phyloP scores from a whole-genome alignment of 2,329 filamentous ascomycete genomes.

The Coleophoma eucalyptorum region DNA sequence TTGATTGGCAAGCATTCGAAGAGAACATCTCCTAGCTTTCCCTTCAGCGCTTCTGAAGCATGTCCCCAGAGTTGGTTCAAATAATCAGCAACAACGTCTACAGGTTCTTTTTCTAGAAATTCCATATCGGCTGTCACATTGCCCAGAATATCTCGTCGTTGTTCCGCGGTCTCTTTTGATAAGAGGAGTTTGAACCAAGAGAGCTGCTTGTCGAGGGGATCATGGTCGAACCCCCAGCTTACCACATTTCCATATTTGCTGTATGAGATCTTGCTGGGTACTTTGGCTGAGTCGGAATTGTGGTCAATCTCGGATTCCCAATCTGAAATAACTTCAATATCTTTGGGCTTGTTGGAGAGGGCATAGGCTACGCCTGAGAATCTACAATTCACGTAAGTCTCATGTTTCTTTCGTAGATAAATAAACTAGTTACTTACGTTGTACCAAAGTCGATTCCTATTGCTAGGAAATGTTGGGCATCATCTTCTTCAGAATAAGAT shows the following conservation, averaged over 20 bases:
- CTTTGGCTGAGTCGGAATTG: conserved; percentile 4
- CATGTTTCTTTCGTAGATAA: neutral
- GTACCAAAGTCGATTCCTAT: conserved; percentile 9
- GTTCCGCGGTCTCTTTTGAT: neutral
- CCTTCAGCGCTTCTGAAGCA: conserved; percentile 1
- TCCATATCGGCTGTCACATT: neutral
- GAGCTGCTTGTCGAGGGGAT: neutral
- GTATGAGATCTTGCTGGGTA: conserved; percentile 4
- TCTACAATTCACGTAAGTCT: neutral
- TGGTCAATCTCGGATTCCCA: neutral
- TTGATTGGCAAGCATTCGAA: conserved; percentile 2
- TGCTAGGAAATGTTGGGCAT: neutral
- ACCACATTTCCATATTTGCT: neutral
- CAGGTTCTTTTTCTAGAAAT: conserved; percentile 1
- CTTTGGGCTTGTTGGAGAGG: conserved; percentile 1
- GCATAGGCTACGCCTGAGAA: conserved; percentile 5
- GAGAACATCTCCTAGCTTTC: neutral
- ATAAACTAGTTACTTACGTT: neutral
- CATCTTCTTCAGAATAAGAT: no score
- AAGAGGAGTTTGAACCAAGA: conserved; percentile 7
- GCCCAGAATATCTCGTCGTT: neutral
- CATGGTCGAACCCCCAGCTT: conserved; percentile 4
- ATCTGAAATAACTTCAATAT: neutral
- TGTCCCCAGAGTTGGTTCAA: conserved; percentile 5
- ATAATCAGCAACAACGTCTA: conserved; percentile 9